Conservation (phyloP, 2,329 filamentous ascomycete species). For the Xylogone sp. region DNA sequence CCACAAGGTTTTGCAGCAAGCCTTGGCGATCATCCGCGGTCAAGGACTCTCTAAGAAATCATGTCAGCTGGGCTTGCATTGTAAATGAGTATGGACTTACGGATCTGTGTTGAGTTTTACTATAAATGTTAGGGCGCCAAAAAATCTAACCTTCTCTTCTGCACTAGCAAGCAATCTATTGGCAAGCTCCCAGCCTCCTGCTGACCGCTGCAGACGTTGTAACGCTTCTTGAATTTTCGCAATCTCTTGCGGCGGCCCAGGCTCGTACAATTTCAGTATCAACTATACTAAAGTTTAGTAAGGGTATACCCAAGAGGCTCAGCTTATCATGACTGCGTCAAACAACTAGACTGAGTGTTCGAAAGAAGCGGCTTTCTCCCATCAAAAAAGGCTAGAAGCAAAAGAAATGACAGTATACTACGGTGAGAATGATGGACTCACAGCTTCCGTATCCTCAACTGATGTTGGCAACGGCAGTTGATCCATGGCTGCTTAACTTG, state of each 20-base stretch:
- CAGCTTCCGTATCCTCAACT: constrained; percentile 25
- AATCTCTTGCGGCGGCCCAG: constrained; percentile 36
- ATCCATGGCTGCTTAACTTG: constrained; percentile 8
- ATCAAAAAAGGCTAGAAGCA: no score
- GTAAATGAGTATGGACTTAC: constrained; percentile 37
- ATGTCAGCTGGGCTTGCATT: not conserved
- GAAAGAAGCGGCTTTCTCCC: no score
- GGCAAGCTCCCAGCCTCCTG: constrained; percentile 82
- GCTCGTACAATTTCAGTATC: constrained; percentile 47
- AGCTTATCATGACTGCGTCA: no score
- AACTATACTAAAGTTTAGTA: constrained; percentile 28
- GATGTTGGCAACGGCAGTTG: constrained; percentile 20
- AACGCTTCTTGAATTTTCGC: constrained; percentile 67
- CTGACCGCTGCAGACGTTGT: constrained; percentile 73
- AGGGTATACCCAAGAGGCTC: not conserved
- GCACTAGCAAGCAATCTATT: constrained; percentile 67
- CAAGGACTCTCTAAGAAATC: constrained; percentile 33
- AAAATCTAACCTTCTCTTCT: constrained; percentile 80
- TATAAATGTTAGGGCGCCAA: constrained; percentile 87
- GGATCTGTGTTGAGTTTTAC: constrained; percentile 93
- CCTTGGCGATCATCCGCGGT: constrained; percentile 51
- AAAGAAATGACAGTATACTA: no score
- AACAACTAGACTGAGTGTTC: no score
- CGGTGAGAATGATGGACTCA: constrained; percentile 10
- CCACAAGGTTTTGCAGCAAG: constrained; percentile 57